Evolutionary conservation across 139 green algal species (phyloP).

Genomic region (Chlorella sp.): DNA sequence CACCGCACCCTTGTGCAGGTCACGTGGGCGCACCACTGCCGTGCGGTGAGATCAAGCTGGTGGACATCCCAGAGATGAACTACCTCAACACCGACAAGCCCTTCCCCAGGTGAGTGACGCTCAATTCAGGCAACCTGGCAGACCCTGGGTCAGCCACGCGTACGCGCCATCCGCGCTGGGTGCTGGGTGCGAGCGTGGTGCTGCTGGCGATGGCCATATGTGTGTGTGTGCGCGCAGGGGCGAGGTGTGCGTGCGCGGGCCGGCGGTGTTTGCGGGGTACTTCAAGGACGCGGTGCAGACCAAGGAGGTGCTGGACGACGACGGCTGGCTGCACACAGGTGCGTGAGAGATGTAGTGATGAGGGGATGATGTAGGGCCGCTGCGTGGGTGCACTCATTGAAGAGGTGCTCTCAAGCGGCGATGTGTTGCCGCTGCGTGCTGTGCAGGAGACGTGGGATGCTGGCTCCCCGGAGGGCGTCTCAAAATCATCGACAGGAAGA

Average conservation of each 20-base stretch:
- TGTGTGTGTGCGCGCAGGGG: conserved; percentile 27
- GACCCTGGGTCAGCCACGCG: too few species aligned
- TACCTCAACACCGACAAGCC: conserved; percentile 80
- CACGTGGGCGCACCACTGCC: conserved; percentile 83
- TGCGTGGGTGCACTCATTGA: too few species aligned
- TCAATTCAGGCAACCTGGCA: too few species aligned
- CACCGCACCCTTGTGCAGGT: conserved; percentile 24
- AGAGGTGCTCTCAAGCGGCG: neutral
- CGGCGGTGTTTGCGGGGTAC: conserved; percentile 84
- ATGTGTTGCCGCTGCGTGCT: neutral
- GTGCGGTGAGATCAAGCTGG: conserved; percentile 85
- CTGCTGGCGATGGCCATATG: too few species aligned
- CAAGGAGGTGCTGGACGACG: conserved; percentile 75
- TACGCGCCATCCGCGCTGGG: too few species aligned
- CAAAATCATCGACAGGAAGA: conserved; percentile 97
- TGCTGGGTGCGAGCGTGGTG: too few species aligned
- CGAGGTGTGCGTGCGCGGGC: conserved; percentile 91
- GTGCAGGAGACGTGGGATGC: conserved; percentile 57
- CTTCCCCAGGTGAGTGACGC: conserved; percentile 63
- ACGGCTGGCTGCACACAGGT: conserved; percentile 96
- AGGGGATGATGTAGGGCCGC: too few species aligned
- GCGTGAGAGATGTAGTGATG: conserved; percentile 27
- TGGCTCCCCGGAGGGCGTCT: conserved; percentile 75
- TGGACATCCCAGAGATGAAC: conserved; percentile 94
- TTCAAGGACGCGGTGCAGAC: conserved; percentile 64